Conservation (phyloP, 1,139 yeast genomes). For the Arxiozyma slooffiae region DNA sequence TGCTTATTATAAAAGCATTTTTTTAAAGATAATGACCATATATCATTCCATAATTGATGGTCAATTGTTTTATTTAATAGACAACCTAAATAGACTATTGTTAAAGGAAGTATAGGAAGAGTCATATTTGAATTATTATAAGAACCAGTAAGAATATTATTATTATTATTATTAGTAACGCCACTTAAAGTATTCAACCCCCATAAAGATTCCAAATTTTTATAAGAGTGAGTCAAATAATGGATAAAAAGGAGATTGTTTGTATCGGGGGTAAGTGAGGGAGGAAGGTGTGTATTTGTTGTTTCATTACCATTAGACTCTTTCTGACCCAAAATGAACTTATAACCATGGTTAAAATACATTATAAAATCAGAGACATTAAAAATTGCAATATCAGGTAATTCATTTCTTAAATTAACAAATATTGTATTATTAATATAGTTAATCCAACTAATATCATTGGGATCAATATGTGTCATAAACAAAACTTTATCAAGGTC, state of each 20-base stretch:
- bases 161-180: too few species aligned
- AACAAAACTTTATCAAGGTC: background rate
- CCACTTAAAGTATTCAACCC: background rate
- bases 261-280: background rate
- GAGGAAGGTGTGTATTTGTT: background rate
- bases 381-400: background rate
- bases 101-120: constrained; percentile 3
- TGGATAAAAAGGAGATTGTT: background rate
- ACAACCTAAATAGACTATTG: constrained; percentile 4
- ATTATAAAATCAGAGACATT: background rate
- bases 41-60: constrained; percentile 3
- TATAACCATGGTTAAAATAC: background rate
- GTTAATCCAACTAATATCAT: constrained; percentile 1
- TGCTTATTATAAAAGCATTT: background rate
- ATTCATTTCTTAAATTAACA: background rate
- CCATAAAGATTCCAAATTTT: background rate
- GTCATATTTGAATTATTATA: background rate
- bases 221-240: background rate
- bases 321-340: background rate
- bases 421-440: background rate
- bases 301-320: background rate
- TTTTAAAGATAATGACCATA: background rate
- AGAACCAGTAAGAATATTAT: background rate
- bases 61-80: constrained; percentile 1
- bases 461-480: background rate